phyloP scores from a whole-genome alignment of 2,329 filamentous ascomycete species.

The Pseudocercospora musae region DNA sequence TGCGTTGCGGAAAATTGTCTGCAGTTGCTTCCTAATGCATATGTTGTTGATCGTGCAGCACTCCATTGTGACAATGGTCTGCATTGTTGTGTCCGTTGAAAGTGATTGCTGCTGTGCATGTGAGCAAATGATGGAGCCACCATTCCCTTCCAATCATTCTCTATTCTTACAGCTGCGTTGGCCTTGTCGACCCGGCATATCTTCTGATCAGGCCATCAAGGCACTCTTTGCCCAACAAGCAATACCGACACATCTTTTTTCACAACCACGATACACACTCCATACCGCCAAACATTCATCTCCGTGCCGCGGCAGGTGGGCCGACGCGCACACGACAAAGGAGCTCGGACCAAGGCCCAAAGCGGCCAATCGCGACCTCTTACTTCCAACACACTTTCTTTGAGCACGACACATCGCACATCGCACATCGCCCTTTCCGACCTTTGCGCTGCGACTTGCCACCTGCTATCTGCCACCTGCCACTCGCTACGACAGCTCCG shows the following conservation, averaged over 20 bases:
- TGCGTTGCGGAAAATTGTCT: conserved; percentile 44
- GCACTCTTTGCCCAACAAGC: background rate
- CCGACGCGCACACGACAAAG: background rate
- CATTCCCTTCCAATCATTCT: background rate
- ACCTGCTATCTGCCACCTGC: background rate
- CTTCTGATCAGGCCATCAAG: background rate
- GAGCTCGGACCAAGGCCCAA: background rate
- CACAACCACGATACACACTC: background rate
- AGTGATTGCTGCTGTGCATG: background rate
- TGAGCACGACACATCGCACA: conserved; percentile 1
- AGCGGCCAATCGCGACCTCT: conserved; percentile 3
- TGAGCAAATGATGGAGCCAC: background rate
- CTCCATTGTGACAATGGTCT: background rate
- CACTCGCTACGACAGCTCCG: background rate
- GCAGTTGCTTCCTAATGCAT: background rate
- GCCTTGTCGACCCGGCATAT: background rate
- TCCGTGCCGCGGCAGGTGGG: background rate
- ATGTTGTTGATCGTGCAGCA: background rate
- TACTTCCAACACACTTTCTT: background rate
- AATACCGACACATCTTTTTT: background rate
- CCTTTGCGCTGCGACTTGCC: no score
- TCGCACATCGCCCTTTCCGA: background rate
- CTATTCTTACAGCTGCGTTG: background rate
- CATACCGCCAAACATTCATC: background rate
- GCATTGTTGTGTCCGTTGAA: background rate